Percentiles rank a stretch among this genome's conserved stretches.
Evolutionary conservation across 768 basidiomycete species (phyloP).

Genomic region (Hypholoma sublateritium): DNA sequence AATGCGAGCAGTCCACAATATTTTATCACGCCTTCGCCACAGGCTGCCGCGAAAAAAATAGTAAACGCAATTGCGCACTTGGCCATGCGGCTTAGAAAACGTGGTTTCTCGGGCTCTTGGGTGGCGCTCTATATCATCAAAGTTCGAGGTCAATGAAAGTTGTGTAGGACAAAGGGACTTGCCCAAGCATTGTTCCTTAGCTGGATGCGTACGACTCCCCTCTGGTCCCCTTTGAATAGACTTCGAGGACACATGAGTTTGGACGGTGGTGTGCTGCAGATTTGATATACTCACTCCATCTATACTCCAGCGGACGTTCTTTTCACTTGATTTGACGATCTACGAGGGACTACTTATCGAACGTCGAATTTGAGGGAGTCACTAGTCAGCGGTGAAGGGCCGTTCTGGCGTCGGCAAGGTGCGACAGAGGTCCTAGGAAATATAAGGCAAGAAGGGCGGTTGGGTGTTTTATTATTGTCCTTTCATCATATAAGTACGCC

Average conservation of each 20-base stretch:
- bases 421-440: too few relatives aligned
- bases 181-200: background rate
- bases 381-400: too few relatives aligned
- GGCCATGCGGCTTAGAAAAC: constrained; percentile 2
- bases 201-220: background rate
- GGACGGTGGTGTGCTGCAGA: background rate
- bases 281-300: background rate
- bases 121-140: background rate
- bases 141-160: background rate
- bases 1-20: constrained; percentile 9
- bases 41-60: constrained; percentile 11
- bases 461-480: too few relatives aligned
- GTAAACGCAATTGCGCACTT: constrained; percentile 3
- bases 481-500: too few relatives aligned
- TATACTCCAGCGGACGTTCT: too few relatives aligned
- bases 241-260: background rate
- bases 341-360: background rate
- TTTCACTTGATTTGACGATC: background rate
- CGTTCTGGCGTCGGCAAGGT: too few relatives aligned
- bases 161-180: background rate
- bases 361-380: too few relatives aligned
- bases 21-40: constrained; percentile 11
- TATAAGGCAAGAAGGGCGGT: too few relatives aligned
- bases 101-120: background rate
- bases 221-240: background rate